Percentiles rank a stretch among this genome's conserved stretches.
phyloP scores from a whole-genome alignment of 352 stramenopile species.

The Phytophthora palmivora region DNA sequence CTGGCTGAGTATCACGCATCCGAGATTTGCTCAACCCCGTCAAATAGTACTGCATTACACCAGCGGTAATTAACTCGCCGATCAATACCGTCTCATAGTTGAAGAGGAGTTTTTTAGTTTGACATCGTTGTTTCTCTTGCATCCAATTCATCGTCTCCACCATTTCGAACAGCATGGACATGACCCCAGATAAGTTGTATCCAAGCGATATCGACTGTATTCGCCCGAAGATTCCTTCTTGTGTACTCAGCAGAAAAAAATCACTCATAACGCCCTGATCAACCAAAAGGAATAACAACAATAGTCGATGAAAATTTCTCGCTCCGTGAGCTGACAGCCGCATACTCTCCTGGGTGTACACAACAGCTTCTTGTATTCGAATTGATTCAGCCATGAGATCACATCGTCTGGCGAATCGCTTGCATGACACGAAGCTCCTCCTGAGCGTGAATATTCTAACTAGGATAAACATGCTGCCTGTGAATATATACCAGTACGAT shows the following conservation, averaged over 20 bases:
- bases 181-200: constrained; percentile 32
- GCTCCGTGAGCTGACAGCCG: constrained; percentile 19
- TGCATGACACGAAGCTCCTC: constrained; percentile 28
- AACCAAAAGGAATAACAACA: constrained; percentile 28
- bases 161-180: constrained; percentile 44
- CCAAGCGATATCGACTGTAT: constrained; percentile 41
- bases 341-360: constrained; percentile 32
- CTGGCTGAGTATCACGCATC: constrained; percentile 13
- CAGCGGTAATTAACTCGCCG: constrained; percentile 32
- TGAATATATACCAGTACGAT: constrained; percentile 37
- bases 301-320: constrained; percentile 24
- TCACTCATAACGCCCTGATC: constrained; percentile 38
- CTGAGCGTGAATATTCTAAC: constrained; percentile 20
- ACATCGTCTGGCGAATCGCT: constrained; percentile 15
- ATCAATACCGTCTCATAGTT: constrained; percentile 36
- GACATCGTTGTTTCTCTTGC: constrained; percentile 13
- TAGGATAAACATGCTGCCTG: constrained; percentile 17
- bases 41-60: constrained; percentile 26
- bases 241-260: constrained; percentile 32
- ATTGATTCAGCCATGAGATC: constrained; percentile 14
- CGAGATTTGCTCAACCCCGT: constrained; percentile 21
- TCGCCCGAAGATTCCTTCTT: constrained; percentile 29
- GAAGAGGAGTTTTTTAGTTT: constrained; percentile 24
- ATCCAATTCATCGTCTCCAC: constrained; percentile 36
- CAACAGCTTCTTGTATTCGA: constrained; percentile 25